Percentiles rank a stretch among this genome's conserved stretches.
Conservation (phyloP, 129 eudicot genomes). For the Saussurea involucrata region DNA sequence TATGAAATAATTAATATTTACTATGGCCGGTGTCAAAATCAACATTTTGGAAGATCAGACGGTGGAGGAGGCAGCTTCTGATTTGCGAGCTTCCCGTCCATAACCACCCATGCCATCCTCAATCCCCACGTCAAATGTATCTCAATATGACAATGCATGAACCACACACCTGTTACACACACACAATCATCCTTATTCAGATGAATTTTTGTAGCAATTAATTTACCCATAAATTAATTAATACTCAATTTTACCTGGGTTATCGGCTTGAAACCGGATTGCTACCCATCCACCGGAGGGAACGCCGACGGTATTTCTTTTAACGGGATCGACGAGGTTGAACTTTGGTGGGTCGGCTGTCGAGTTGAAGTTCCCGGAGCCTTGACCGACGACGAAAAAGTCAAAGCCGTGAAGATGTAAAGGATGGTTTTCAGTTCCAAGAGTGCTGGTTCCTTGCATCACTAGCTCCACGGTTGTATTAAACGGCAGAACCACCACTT, state of each 20-base stretch:
- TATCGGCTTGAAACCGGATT: slow-evolving; percentile 59
- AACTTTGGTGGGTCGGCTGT: slow-evolving; percentile 43
- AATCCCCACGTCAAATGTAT: slow-evolving; percentile 74
- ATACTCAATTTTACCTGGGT: slow-evolving; percentile 42
- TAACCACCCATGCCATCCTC: slow-evolving; percentile 68
- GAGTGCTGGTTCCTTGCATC: slow-evolving; percentile 60
- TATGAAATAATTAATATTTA: not conserved
- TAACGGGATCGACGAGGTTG: slow-evolving; percentile 64
- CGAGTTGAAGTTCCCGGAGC: slow-evolving; percentile 63
- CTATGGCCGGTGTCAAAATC: slow-evolving; percentile 5
- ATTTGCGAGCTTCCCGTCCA: slow-evolving; percentile 53
- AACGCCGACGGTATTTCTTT: slow-evolving; percentile 57
- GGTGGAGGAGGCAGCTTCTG: slow-evolving; percentile 81
- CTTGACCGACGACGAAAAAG: slow-evolving; percentile 63
- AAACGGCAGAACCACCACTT: slow-evolving; percentile 48
- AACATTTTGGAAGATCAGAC: slow-evolving; percentile 68
- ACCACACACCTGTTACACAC: slow-evolving; percentile 56
- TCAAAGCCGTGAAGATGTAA: slow-evolving; percentile 61
- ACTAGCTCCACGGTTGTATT: slow-evolving; percentile 65
- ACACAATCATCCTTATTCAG: not conserved
- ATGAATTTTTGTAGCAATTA: not conserved
- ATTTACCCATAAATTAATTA: not conserved
- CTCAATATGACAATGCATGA: slow-evolving; percentile 79
- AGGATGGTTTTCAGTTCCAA: slow-evolving; percentile 70
- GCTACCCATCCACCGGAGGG: slow-evolving; percentile 89